These are phyloP conservation scores for Trichosporon sp. DNA, from an alignment of 1,284 basidiomycete genomes.

Conservation along the genomic window DNA sequence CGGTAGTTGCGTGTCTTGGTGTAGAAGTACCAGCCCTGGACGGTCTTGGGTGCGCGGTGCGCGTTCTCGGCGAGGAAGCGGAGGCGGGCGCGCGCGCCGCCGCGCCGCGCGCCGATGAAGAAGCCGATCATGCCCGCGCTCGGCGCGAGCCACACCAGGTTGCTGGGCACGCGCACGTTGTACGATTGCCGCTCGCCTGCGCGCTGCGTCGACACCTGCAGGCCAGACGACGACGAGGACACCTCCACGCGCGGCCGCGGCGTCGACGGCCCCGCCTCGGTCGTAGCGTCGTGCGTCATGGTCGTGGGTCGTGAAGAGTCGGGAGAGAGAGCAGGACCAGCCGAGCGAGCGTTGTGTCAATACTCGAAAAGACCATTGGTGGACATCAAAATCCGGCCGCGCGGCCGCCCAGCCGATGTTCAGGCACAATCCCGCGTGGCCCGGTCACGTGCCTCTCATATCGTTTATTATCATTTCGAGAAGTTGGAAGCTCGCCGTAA, in stretches of 20 bases:
- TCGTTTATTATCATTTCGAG: neutral
- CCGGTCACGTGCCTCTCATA: neutral
- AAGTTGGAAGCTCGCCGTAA: neutral
- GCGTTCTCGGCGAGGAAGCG: slow-evolving; percentile 49
- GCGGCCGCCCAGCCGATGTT: neutral
- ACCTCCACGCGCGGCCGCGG: neutral
- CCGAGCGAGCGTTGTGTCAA: neutral
- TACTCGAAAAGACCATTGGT: neutral
- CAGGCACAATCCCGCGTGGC: neutral
- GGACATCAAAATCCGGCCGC: neutral
- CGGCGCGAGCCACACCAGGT: slow-evolving; percentile 38
- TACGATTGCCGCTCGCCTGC: neutral
- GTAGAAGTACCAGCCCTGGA: slow-evolving; percentile 51
- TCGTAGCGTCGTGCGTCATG: neutral
- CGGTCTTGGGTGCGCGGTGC: slow-evolving; percentile 45
- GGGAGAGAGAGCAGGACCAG: neutral
- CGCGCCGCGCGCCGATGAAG: slow-evolving; percentile 42
- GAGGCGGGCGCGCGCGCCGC: slow-evolving; percentile 39
- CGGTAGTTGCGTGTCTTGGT: slow-evolving; percentile 50
- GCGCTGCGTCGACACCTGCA: neutral
- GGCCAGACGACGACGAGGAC: neutral
- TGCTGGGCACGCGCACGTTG: slow-evolving; percentile 31
- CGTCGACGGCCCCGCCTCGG: neutral
- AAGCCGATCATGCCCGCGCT: slow-evolving; percentile 39
- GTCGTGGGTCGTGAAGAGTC: neutral